Percentiles rank a stretch among this genome's conserved stretches.
These are phyloP conservation scores for Sugiyamaella qingdaonensis DNA, from an alignment of 805 yeast species.

Conservation along the genomic window DNA sequence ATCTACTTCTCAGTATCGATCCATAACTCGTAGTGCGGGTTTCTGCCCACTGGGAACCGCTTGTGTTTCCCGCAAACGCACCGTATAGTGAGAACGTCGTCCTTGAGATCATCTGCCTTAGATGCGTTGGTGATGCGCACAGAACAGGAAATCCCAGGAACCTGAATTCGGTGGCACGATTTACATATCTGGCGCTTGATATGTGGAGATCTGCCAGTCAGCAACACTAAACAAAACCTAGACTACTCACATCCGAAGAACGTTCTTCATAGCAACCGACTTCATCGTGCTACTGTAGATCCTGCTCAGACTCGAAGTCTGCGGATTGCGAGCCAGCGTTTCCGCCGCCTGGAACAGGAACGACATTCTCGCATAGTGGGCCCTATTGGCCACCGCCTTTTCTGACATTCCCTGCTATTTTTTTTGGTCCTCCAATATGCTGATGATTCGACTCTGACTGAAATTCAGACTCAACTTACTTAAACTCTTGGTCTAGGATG, in stretches of 20 bases:
- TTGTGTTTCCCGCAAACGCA: slow-evolving; percentile 56
- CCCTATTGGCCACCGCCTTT: slow-evolving; percentile 39
- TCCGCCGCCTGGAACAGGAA: slow-evolving; percentile 34
- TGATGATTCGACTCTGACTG: background rate
- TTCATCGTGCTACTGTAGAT: slow-evolving; percentile 52
- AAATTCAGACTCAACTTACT: background rate
- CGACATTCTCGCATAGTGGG: slow-evolving; percentile 26
- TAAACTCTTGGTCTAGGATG: background rate
- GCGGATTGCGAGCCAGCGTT: slow-evolving; percentile 23
- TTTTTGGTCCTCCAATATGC: background rate
- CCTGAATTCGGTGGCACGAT: slow-evolving; percentile 49
- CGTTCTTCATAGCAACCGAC: slow-evolving; percentile 62
- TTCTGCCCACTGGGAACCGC: slow-evolving; percentile 59
- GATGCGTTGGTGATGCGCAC: slow-evolving; percentile 43
- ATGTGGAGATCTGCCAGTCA: slow-evolving; percentile 29
- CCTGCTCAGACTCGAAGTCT: slow-evolving; percentile 44
- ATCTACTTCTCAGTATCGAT: slow-evolving; percentile 10
- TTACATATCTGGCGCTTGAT: slow-evolving; percentile 71
- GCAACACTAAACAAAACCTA: background rate
- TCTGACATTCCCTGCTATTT: slow-evolving; percentile 23
- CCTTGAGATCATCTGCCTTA: slow-evolving; percentile 28
- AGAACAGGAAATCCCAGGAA: slow-evolving; percentile 45
- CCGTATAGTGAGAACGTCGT: slow-evolving; percentile 45
- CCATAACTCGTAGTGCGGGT: slow-evolving; percentile 46
- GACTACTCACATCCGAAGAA: slow-evolving; percentile 43